These are phyloP conservation scores for Coemansia sp. DNA, from an alignment of 192 early-diverging fungal species.

Conservation along the genomic window DNA sequence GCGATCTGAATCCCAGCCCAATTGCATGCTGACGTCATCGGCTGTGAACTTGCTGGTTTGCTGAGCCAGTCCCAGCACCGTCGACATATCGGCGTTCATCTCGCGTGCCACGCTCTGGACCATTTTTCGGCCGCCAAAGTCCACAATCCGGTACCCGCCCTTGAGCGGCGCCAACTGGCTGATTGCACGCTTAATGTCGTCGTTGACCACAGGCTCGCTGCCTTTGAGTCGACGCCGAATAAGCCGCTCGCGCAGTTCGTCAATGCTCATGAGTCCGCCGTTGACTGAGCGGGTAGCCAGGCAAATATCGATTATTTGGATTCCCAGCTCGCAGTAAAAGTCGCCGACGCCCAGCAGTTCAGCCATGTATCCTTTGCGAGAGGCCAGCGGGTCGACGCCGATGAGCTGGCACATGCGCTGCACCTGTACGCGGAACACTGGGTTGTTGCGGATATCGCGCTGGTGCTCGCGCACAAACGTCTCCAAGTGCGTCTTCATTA, in stretches of 20 bases:
- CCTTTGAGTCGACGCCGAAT: constrained; percentile 60
- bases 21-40: constrained; percentile 24
- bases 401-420: constrained; percentile 90
- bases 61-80: constrained; percentile 69
- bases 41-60: constrained; percentile 37
- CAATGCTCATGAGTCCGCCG: constrained; percentile 87
- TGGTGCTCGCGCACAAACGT: constrained; percentile 82
- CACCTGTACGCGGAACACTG: constrained; percentile 83
- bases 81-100: constrained; percentile 76
- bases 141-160: constrained; percentile 82
- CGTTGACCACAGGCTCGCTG: constrained; percentile 54
- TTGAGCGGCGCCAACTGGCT: constrained; percentile 84
- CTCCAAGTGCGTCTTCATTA: constrained; percentile 81
- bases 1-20: constrained; percentile 38
- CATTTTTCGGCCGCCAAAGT: constrained; percentile 76
- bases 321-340: constrained; percentile 94
- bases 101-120: constrained; percentile 88
- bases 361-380: constrained; percentile 95
- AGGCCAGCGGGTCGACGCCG: constrained; percentile 94
- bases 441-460: constrained; percentile 84
- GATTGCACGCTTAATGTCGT: constrained; percentile 85
- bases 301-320: constrained; percentile 92
- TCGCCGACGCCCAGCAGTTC: constrained; percentile 93
- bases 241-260: constrained; percentile 70
- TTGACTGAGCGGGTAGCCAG: constrained; percentile 78